Evolutionary conservation across 2,329 filamentous ascomycete genomes (phyloP), one percentile per base, ranked within the genome.

Genomic region (Trematosphaeria pertusa): DNA sequence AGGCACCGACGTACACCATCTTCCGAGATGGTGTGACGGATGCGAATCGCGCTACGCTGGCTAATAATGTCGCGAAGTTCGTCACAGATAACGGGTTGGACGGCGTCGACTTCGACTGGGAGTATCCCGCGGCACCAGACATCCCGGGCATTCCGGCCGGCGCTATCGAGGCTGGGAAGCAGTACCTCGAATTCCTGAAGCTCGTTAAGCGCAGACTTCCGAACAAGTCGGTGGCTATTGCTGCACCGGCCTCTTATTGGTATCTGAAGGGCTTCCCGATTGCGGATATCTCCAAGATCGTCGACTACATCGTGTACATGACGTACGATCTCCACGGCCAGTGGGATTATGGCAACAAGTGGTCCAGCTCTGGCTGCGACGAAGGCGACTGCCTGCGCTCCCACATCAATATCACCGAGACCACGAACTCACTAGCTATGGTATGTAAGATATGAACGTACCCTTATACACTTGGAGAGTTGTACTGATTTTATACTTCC

Each of bases 41-140:
- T 1, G 66, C 46, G 1, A 79, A 81, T 46, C 65, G 74, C 0
- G 51, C 58, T 3, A 70, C 22, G 5, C 68, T 66, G 7, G 55
- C 54, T 0, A 47, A 14, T 11, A 68, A 61, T 28, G 30, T 70
- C 14, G 54, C 49, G 2, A 19, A 46, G 0, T 70, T 71, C 28
- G 8, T 65, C 3, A 51, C 50, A 0, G 19, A 56, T 1, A 3
- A 70, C 12, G 37, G 46, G 15, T 43, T 70, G 1, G 65, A 70
- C 40, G 70, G 69, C 1, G 40, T 78, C 8, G 75, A 78, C 34
- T 58, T 78, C 32, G 75, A 79, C 52, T 81, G 77, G 78, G 76
- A 78, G 43, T 78, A 79, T 18, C 58, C 54, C 9, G 52, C 50
- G 43, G 50, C 49, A 4, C 62, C 67, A 10, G 72, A 75, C 50